Evolutionary conservation across 148 eudicot species (phyloP), one percentile per base, ranked within the genome.

Genomic region (Vaccinium myrtillus): DNA sequence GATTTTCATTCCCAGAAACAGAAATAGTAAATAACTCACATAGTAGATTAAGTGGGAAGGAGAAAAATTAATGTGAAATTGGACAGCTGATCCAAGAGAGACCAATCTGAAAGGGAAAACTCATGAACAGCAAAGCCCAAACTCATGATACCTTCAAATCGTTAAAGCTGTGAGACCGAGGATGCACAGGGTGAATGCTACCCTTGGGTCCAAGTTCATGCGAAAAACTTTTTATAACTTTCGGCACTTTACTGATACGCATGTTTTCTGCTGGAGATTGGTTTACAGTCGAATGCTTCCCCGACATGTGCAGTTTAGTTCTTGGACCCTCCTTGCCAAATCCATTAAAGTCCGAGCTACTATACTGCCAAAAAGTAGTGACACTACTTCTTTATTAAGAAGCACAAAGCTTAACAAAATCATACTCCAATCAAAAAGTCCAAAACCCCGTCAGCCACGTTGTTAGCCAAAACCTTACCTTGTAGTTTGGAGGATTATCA

Each of bases 121-220:
- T 23, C 14, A 81, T 12, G 12, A 48, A 30, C 21, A 70, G 76
- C 49, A 15, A 65, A 48, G 83, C 39, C 19, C 53, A 48, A 65
- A 49, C 30, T 69, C 39, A 27, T 30, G 18, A 69, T 82, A 90
- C 95, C 95, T 93, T 90, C 80, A 93, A 83, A 87, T 93, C 90
- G 83, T 81, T 78, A 81, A 82, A 88, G 86, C 94, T 93, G 85
- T 89, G 92, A 82, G 94, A 84, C 86, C 92, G 92, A 48, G 91
- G 88, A 70, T 75, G 83, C 48, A 73, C 43, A 80, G 93, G 88
- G 78, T 86, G 89, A 84, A 91, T 83, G 49, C 89, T 92, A 83
- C 90, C 90, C 69, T 89, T 90, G 80, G 91, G 93, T 67, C 93
- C 91, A 84, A 91, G 88, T 89, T 92, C 95, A 78, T 92, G 94